A percentile compares a stretch with the other conserved stretches of the same genome.
Conservation (phyloP, 805 yeast genomes). For the Isabelozyma gotoi region DNA sequence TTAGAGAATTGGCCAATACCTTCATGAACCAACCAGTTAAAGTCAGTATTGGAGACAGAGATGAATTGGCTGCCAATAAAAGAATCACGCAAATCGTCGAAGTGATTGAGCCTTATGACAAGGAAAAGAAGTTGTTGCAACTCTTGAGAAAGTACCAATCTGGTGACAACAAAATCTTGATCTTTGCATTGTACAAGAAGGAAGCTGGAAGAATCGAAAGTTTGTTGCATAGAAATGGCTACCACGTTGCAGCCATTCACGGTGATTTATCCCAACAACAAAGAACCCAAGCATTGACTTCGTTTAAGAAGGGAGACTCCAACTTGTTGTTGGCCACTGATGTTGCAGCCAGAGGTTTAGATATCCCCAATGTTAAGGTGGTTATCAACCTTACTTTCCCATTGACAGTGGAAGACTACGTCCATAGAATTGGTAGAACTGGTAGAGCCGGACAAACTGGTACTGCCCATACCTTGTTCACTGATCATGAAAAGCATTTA, state of each 20-base stretch:
- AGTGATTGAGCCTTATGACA: conserved; percentile 73
- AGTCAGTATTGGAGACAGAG: conserved; percentile 90
- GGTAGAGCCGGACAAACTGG: conserved; percentile 98
- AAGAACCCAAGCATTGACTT: conserved; percentile 82
- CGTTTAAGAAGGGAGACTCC: conserved; percentile 78
- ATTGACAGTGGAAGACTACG: conserved; percentile 92
- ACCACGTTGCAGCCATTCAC: conserved; percentile 86
- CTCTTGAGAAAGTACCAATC: conserved; percentile 73
- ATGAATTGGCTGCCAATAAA: conserved; percentile 91
- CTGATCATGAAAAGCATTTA: conserved; percentile 94
- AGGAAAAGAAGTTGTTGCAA: conserved; percentile 73
- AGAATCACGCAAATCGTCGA: conserved; percentile 92
- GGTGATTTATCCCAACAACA: conserved; percentile 94
- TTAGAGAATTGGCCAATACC: conserved; percentile 82
- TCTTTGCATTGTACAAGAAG: conserved; percentile 93
- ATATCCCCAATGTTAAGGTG: conserved; percentile 94
- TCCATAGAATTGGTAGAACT: conserved; percentile 96
- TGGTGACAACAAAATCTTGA: conserved; percentile 80
- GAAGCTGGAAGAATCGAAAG: conserved; percentile 92
- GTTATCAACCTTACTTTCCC: conserved; percentile 97
- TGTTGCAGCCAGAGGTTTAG: conserved; percentile 97
- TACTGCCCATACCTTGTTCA: conserved; percentile 90
- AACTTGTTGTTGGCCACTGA: conserved; percentile 90
- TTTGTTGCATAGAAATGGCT: conserved; percentile 69
- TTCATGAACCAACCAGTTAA: conserved; percentile 87